phyloP scores from a whole-genome alignment of 225 moss, liverwort and hornwort species.

The Polytrichum commune region DNA sequence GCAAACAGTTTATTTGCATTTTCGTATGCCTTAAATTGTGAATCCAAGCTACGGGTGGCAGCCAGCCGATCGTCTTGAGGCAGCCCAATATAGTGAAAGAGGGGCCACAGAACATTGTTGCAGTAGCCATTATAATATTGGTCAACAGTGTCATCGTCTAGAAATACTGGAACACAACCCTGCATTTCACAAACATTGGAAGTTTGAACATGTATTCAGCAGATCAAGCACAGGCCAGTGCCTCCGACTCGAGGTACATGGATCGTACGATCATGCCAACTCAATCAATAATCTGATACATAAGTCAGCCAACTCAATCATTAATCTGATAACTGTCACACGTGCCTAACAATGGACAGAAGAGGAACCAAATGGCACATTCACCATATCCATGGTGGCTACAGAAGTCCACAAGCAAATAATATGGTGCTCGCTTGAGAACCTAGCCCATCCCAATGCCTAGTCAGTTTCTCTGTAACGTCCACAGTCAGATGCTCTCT shows the following conservation, averaged over 20 bases:
- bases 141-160: slow-evolving; percentile 89
- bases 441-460: too few species aligned
- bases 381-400: too few species aligned
- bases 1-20: slow-evolving; percentile 85
- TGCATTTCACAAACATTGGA: slow-evolving; percentile 24
- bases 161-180: slow-evolving; percentile 91
- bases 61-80: slow-evolving; percentile 94
- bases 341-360: background rate
- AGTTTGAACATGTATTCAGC: background rate
- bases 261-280: background rate
- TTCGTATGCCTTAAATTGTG: slow-evolving; percentile 81
- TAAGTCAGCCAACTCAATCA: too few species aligned
- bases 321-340: too few species aligned
- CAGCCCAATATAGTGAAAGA: slow-evolving; percentile 96
- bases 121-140: slow-evolving; percentile 99
- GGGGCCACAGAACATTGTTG: slow-evolving; percentile 98
- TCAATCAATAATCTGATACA: too few species aligned
- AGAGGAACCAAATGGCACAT: background rate
- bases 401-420: too few species aligned
- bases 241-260: background rate
- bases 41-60: slow-evolving; percentile 86
- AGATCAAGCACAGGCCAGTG: background rate
- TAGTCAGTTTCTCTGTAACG: too few species aligned
- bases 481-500: too few species aligned
- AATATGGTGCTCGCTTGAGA: too few species aligned